Conservation (phyloP, 106 monocot species). For the Dactylorhiza incarnata region DNA sequence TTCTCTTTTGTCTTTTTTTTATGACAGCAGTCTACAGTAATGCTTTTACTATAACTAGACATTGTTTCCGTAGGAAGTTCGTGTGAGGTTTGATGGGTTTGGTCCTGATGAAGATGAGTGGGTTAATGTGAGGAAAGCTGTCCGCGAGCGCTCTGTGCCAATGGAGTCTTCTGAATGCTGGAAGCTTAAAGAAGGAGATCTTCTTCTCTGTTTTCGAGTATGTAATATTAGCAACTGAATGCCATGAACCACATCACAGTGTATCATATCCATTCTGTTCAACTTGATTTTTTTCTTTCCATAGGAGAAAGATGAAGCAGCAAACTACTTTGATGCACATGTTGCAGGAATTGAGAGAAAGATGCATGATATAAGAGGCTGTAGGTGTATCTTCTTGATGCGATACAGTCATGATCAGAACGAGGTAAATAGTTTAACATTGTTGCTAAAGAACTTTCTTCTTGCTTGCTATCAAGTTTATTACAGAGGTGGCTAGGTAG, state of each 20-base stretch:
- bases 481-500: neutral
- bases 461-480: neutral
- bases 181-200: slow-evolving; percentile 48
- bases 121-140: slow-evolving; percentile 53
- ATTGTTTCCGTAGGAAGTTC: slow-evolving; percentile 41
- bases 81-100: slow-evolving; percentile 56
- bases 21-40: neutral
- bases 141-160: slow-evolving; percentile 58
- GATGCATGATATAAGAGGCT: slow-evolving; percentile 73
- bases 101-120: slow-evolving; percentile 74
- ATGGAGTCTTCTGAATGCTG: slow-evolving; percentile 64
- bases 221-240: neutral
- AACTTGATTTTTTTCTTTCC: neutral
- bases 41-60: neutral
- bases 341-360: slow-evolving; percentile 52
- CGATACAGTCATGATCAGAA: slow-evolving; percentile 46
- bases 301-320: slow-evolving; percentile 49
- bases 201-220: slow-evolving; percentile 72
- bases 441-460: neutral
- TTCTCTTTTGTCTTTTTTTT: neutral
- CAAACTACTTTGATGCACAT: slow-evolving; percentile 61
- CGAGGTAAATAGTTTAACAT: slow-evolving; percentile 24
- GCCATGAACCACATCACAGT: neutral
- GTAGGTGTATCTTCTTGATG: slow-evolving; percentile 66
- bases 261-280: neutral